Percentiles rank a stretch among this genome's conserved stretches.
phyloP scores from a whole-genome alignment of 164 flowering plant species.

The Vitis rotundifolia region DNA sequence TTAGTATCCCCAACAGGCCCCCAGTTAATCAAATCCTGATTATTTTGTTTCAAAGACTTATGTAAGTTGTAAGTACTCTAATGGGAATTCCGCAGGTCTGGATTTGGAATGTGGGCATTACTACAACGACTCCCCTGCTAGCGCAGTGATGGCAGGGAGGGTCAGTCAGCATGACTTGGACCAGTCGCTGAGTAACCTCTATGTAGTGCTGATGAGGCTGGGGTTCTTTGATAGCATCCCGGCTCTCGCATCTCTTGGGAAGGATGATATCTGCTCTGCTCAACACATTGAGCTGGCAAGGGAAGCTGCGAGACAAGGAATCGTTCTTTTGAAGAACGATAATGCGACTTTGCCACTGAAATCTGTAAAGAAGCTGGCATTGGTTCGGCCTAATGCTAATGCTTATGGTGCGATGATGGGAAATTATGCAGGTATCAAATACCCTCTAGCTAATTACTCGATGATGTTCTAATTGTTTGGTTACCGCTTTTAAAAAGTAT shows the following conservation, averaged over 20 bases:
- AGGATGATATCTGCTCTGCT: conserved; percentile 6
- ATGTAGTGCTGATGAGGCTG: conserved; percentile 9
- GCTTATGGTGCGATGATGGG: conserved; percentile 42
- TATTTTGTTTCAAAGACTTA: too few relatives aligned
- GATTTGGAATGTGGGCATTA: conserved; percentile 11
- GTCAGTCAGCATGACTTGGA: conserved; percentile 1
- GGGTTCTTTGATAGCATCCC: conserved; percentile 20
- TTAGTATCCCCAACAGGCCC: too few relatives aligned
- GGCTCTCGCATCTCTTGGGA: neutral
- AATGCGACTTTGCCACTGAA: conserved; percentile 6
- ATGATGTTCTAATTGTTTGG: too few relatives aligned
- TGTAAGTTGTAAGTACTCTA: too few relatives aligned
- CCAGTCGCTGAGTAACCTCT: neutral
- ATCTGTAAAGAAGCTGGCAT: conserved; percentile 25
- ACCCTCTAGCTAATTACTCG: too few relatives aligned
- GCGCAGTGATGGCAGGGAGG: conserved; percentile 4
- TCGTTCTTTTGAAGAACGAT: conserved; percentile 17
- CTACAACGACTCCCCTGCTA: neutral
- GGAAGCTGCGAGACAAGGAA: conserved; percentile 22
- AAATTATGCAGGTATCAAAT: conserved; percentile 35
- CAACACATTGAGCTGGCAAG: conserved; percentile 10
- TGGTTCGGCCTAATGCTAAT: conserved; percentile 56
- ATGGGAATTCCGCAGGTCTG: neutral
- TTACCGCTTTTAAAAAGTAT: too few relatives aligned
- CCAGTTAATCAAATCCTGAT: too few relatives aligned